Base-by-base conservation (phyloP, 2,329 filamentous ascomycete species). In the Aspergillus floridensis region DNA sequence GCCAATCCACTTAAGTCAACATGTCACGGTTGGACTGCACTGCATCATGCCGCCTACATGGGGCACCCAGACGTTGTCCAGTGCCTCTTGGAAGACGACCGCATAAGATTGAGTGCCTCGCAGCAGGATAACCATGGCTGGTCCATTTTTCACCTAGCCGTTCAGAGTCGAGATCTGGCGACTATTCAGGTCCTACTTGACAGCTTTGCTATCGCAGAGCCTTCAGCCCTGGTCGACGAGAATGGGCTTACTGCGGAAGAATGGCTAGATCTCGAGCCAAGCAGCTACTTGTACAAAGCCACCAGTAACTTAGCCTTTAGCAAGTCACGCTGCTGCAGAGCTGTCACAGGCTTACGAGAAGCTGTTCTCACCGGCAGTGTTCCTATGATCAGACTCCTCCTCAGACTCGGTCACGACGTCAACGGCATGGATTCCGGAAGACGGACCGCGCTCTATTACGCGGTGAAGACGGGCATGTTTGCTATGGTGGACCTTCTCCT, bases 271-370 rank as follows among this genome's bases (percentile, higher is more conserved):
- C 60, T 49, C 44, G 51, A 54, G 54, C 60, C 59, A 24, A 57
- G 21, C 22, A 63, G 61, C 54, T 58, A 66, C 64, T 60, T 52
- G 46, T 52, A 69, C 26, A 68, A 65, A 61, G 59, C 61, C 19
- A 70, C 58, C 57, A 48, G 65, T 49, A 62, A 69, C 50, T 64
- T 70, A 60, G 68, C 68, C 29, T 69, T 70, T 53, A 48, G 57
- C 62, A 70, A 70, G 57, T 70, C 68, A 56, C 68, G 68, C 60
- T 70, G 68, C 63, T 70, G 68, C 59, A 50, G 66, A 57, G 66
- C 68, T 8, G 65, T 66, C 58, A 69, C 68, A 62, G 53, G 58
- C 22, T 38, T 68, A 35, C 67, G 68, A 14, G 63, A 66, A 51
- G 68, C 67, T 65, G 67, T 66, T 54, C 54, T 44, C 53, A 63